These are phyloP conservation scores for Claviceps sp. DNA, from an alignment of 2,329 filamentous ascomycete genomes.

Conservation along the genomic window DNA sequence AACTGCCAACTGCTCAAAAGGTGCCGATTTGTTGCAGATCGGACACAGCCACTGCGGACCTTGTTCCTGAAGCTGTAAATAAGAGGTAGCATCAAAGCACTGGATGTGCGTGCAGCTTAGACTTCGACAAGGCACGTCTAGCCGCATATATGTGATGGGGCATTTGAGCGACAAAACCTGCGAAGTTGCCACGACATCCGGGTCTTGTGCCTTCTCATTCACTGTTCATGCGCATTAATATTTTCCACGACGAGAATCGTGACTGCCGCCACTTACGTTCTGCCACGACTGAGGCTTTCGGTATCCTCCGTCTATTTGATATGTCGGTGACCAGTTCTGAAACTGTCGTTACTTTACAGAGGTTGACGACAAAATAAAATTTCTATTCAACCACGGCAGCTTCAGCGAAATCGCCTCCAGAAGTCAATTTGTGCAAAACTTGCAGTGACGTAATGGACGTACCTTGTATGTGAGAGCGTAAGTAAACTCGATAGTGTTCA, in stretches of 20 bases:
- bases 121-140: conserved; percentile 68
- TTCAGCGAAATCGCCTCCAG: background rate
- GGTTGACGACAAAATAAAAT: conserved; percentile 57
- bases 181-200: conserved; percentile 80
- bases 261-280: conserved; percentile 50
- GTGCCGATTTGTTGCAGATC: conserved; percentile 72
- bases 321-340: conserved; percentile 58
- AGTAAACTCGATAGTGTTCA: conserved; percentile 70
- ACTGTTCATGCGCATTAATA: conserved; percentile 36
- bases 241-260: background rate
- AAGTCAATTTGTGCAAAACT: conserved; percentile 1
- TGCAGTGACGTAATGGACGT: conserved; percentile 18
- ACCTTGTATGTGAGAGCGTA: conserved; percentile 88
- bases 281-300: conserved; percentile 65
- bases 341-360: conserved; percentile 63
- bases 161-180: conserved; percentile 85
- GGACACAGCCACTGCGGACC: conserved; percentile 95
- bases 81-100: conserved; percentile 88
- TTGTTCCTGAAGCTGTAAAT: conserved; percentile 88
- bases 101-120: conserved; percentile 75
- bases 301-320: conserved; percentile 54
- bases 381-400: conserved; percentile 35
- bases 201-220: conserved; percentile 66
- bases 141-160: conserved; percentile 73
- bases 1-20: conserved; percentile 70